These are phyloP conservation scores for Chrysanthemum makinoi DNA, from an alignment of 129 eudicot species.

Conservation along the genomic window DNA sequence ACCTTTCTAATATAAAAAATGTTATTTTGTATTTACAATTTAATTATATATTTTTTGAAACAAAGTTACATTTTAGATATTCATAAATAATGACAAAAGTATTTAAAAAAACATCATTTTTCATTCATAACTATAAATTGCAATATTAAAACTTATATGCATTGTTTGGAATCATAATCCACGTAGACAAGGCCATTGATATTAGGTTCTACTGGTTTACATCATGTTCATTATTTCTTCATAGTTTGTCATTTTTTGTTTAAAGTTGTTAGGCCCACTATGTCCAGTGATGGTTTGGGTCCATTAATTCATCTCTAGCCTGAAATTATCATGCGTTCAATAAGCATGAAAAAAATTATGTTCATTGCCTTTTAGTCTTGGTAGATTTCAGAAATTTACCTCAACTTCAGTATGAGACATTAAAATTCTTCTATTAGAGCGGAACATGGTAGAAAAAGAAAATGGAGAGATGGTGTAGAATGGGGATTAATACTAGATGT, in stretches of 20 bases:
- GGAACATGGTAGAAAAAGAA: too few species aligned
- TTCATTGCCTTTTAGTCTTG: neutral
- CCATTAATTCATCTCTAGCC: slow-evolving; percentile 8
- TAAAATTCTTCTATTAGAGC: neutral
- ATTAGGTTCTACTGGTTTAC: slow-evolving; percentile 14
- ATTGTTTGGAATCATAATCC: too few species aligned
- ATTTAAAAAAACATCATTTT: too few species aligned
- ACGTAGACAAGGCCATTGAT: neutral
- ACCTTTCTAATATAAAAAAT: too few species aligned
- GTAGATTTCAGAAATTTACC: neutral
- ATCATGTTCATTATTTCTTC: slow-evolving; percentile 10
- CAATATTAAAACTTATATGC: too few species aligned
- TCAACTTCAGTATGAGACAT: neutral
- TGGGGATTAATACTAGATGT: too few species aligned
- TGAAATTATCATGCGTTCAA: slow-evolving; percentile 13
- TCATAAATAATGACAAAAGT: too few species aligned
- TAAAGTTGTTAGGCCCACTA: slow-evolving; percentile 27
- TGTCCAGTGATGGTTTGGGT: slow-evolving; percentile 14
- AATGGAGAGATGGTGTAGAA: too few species aligned
- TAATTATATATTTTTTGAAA: too few species aligned
- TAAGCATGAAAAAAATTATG: slow-evolving; percentile 6
- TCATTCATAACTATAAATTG: too few species aligned
- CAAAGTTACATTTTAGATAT: too few species aligned
- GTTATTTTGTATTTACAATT: too few species aligned
- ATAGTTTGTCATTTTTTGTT: slow-evolving; percentile 9